Evolutionary conservation across 192 early-diverging fungal species (phyloP).

Genomic region (Geosiphon pyriformis): DNA sequence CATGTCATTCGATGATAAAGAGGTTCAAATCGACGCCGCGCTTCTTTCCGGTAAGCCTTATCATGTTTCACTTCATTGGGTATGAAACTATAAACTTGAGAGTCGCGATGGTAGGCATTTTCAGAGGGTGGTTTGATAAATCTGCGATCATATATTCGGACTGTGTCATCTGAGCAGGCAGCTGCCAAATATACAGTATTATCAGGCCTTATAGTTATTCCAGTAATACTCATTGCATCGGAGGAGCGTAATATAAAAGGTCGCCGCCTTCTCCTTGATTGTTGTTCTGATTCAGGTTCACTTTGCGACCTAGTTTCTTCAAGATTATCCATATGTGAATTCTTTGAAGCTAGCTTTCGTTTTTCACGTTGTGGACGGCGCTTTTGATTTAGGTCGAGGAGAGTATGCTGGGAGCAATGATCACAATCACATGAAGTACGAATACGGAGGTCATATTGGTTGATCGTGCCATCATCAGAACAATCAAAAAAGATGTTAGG

Average conservation of each 20-base stretch:
- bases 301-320: not conserved
- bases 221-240: constrained; percentile 30
- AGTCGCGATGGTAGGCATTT: constrained; percentile 20
- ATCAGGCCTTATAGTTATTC: constrained; percentile 43
- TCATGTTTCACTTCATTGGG: constrained; percentile 25
- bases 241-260: not conserved
- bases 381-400: constrained; percentile 28
- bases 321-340: too few relatives aligned
- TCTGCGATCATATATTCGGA: constrained; percentile 42
- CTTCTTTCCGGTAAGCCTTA: constrained; percentile 11
- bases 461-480: constrained; percentile 40
- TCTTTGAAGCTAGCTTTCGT: not conserved
- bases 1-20: constrained; percentile 31
- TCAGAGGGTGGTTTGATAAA: constrained; percentile 17
- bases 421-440: constrained; percentile 33
- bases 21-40: not conserved
- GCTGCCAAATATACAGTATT: constrained; percentile 42
- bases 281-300: constrained; percentile 17
- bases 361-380: not conserved
- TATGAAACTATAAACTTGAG: constrained; percentile 37
- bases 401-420: constrained; percentile 32
- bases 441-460: constrained; percentile 41
- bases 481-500: constrained; percentile 44
- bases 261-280: constrained; percentile 14
- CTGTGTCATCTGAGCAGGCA: constrained; percentile 42